A percentile compares a stretch with the other conserved stretches of the same genome.
Conservation (phyloP, 2,329 filamentous ascomycete genomes). For the Cadophora sp. region DNA sequence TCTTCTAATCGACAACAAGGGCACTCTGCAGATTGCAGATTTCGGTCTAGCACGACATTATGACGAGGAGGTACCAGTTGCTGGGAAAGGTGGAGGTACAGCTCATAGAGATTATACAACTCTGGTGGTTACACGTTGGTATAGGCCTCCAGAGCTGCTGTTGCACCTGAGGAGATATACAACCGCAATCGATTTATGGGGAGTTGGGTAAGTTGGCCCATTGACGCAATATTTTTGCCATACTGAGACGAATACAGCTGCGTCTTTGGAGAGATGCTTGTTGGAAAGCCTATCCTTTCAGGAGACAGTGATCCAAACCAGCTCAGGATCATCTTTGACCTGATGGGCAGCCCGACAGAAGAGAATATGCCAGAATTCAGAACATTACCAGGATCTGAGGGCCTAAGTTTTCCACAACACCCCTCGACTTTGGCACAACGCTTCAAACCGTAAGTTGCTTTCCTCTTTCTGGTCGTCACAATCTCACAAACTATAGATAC, state of each 20-base stretch:
- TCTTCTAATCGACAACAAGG: constrained; percentile 91
- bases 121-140: constrained; percentile 97
- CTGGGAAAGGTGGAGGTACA: constrained; percentile 82
- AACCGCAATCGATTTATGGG: constrained; percentile 98
- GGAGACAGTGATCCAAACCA: constrained; percentile 91
- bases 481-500: constrained; percentile 53
- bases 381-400: constrained; percentile 80
- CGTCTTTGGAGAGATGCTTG: constrained; percentile 97
- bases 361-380: constrained; percentile 94
- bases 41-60: constrained; percentile 95
- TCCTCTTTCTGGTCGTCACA: background rate
- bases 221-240: constrained; percentile 13
- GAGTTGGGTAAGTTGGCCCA: constrained; percentile 75
- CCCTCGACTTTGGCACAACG: constrained; percentile 71
- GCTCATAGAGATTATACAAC: constrained; percentile 92
- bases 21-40: constrained; percentile 94
- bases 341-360: constrained; percentile 89
- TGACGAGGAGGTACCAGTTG: constrained; percentile 79
- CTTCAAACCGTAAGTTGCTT: constrained; percentile 70
- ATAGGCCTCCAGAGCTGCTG: constrained; percentile 90
- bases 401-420: constrained; percentile 66
- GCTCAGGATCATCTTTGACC: constrained; percentile 89
- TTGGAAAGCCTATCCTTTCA: constrained; percentile 88
- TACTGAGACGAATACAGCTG: constrained; percentile 62
- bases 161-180: constrained; percentile 90